Conservation (phyloP, 140 eudicot species). For the Ambrosia hybrid region DNA sequence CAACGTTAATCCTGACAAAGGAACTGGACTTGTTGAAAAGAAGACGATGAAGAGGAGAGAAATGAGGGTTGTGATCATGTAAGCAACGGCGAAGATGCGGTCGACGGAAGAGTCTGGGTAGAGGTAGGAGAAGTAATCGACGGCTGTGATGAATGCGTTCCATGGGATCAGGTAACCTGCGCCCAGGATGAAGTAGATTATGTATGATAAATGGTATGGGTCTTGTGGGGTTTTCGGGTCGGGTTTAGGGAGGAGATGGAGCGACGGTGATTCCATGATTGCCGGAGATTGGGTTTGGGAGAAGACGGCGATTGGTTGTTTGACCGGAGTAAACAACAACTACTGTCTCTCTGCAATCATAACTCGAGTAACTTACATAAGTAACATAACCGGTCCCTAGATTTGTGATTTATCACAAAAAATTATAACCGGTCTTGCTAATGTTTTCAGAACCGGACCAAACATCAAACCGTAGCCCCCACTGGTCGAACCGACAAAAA, state of each 20-base stretch:
- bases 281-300: background rate
- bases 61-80: constrained; percentile 58
- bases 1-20: constrained; percentile 62
- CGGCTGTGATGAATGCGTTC: constrained; percentile 99
- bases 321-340: no score
- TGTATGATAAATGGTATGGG: constrained; percentile 75
- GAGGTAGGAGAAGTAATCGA: constrained; percentile 84
- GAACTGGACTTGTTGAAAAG: constrained; percentile 45
- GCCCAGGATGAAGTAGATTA: constrained; percentile 78
- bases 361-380: background rate
- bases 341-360: background rate
- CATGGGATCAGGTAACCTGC: constrained; percentile 89
- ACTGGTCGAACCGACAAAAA: no score
- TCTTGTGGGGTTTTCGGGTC: constrained; percentile 50
- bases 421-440: no score
- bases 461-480: no score
- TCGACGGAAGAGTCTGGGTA: constrained; percentile 81
- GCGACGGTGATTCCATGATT: no score
- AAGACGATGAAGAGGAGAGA: constrained; percentile 49
- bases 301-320: background rate
- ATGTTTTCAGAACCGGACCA: no score
- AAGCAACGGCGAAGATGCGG: constrained; percentile 67
- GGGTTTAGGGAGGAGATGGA: background rate
- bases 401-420: background rate
- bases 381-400: background rate